Percentiles rank a stretch among this genome's conserved stretches.
Conservation (phyloP, 768 basidiomycete species). For the Agaricus sinodeliciosus region DNA sequence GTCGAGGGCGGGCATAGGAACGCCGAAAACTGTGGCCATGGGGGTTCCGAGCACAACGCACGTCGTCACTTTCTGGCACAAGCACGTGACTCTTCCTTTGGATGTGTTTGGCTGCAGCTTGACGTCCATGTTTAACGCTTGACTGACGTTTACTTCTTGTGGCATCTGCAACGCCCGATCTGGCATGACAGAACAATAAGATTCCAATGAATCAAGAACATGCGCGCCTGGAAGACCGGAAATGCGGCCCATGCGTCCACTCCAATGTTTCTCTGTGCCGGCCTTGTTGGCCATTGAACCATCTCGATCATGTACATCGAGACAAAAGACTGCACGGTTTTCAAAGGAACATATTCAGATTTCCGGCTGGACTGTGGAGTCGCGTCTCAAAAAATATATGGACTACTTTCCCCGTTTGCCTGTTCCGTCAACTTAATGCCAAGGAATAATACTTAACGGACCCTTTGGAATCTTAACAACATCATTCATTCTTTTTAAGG, state of each 20-base stretch:
- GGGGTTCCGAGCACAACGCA: conserved; percentile 9
- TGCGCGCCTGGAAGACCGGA: background rate
- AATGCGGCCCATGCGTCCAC: background rate
- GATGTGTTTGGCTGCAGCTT: conserved; percentile 7
- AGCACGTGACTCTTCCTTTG: conserved; percentile 11
- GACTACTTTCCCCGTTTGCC: background rate
- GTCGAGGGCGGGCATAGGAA: conserved; percentile 19
- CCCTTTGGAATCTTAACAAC: background rate
- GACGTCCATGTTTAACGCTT: background rate
- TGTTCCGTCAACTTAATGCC: background rate
- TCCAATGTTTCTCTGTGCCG: too few species aligned
- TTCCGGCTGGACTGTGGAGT: background rate
- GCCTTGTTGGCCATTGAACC: too few species aligned
- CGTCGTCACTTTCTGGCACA: background rate
- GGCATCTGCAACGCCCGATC: too few species aligned
- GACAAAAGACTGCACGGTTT: background rate
- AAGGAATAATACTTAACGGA: background rate
- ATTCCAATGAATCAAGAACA: background rate
- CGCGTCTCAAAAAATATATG: background rate
- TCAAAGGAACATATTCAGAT: background rate
- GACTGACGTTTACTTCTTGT: too few species aligned
- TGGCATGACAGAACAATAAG: background rate
- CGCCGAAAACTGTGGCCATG: conserved; percentile 27
- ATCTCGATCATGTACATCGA: too few species aligned
- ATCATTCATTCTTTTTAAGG: background rate